Conservation (phyloP, 225 moss, liverwort and hornwort species). For the Polytrichum commune region DNA sequence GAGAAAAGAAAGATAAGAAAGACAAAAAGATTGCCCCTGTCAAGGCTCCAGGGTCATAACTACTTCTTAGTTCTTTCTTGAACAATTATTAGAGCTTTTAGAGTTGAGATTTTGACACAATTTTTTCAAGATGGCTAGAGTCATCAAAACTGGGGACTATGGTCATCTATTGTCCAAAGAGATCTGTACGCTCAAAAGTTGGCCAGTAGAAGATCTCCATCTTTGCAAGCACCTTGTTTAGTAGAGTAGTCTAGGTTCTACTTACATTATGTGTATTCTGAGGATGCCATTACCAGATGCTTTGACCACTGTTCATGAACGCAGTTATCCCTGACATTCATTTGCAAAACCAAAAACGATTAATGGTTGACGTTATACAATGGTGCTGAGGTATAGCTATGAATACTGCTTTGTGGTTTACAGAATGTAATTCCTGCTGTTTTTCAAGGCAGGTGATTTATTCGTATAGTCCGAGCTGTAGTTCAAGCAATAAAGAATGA, state of each 20-base stretch:
- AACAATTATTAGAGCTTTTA: not conserved
- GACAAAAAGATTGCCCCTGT: slow-evolving; percentile 43
- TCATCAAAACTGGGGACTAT: not conserved
- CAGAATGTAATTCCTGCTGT: no score
- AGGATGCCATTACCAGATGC: no score
- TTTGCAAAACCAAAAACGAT: no score
- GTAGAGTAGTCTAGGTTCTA: slow-evolving; percentile 1
- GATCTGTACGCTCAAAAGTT: slow-evolving; percentile 12
- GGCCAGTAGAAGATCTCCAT: slow-evolving; percentile 1
- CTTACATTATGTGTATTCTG: not conserved
- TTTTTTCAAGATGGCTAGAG: not conserved
- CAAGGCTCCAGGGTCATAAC: slow-evolving; percentile 43
- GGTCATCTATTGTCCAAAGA: not conserved
- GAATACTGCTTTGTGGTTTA: no score
- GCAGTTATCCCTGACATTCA: no score
- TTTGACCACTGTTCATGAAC: no score
- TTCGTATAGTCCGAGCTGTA: no score
- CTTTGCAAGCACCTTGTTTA: slow-evolving; percentile 10
- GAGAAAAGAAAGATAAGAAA: slow-evolving; percentile 76
- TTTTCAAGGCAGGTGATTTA: no score
- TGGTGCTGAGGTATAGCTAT: no score
- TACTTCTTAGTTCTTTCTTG: not conserved
- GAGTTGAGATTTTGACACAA: not conserved
- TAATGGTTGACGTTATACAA: no score
- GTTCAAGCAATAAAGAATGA: no score